Conservation (phyloP, 2,329 filamentous ascomycete genomes). For the Chlorencoelia australis region DNA sequence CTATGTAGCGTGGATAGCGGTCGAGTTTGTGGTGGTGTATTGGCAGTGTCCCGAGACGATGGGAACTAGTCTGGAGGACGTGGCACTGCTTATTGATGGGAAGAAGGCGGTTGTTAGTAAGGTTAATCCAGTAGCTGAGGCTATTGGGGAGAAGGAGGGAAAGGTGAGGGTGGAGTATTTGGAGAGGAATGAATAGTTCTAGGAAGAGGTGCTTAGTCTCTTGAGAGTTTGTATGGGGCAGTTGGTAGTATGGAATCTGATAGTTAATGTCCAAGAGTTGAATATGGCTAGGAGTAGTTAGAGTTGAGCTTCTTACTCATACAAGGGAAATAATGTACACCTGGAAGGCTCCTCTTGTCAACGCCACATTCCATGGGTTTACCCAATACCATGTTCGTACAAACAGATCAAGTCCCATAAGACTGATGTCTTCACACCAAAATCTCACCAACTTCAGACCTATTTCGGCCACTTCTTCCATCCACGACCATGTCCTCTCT, state of each 20-base stretch:
- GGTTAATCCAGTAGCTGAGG: slow-evolving; percentile 7
- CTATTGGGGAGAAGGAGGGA: slow-evolving; percentile 9
- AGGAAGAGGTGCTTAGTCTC: too few relatives aligned
- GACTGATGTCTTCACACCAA: slow-evolving; percentile 1
- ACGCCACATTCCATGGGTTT: slow-evolving; percentile 14
- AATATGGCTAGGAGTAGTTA: too few relatives aligned
- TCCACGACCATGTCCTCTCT: slow-evolving; percentile 61
- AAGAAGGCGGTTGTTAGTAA: slow-evolving; percentile 34
- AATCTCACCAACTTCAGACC: slow-evolving; percentile 2
- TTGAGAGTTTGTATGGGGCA: not conserved
- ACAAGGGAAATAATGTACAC: slow-evolving; percentile 8
- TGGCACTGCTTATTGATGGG: slow-evolving; percentile 56
- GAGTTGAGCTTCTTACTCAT: not conserved
- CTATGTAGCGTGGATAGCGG: slow-evolving; percentile 43
- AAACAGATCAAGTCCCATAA: slow-evolving; percentile 6
- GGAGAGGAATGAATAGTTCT: slow-evolving; percentile 3
- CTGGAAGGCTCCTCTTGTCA: too few relatives aligned
- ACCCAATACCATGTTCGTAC: slow-evolving; percentile 18
- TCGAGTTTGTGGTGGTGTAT: slow-evolving; percentile 50
- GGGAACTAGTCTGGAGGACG: slow-evolving; percentile 14
- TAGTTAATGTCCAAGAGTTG: not conserved
- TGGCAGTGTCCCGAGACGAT: slow-evolving; percentile 34
- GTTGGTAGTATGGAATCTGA: not conserved
- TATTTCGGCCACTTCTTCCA: slow-evolving; percentile 65
- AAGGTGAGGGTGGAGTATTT: slow-evolving; percentile 2